These are phyloP conservation scores for Cenchrus fungigraminus DNA, from an alignment of 176 grass and related monocot genomes.

Conservation along the genomic window DNA sequence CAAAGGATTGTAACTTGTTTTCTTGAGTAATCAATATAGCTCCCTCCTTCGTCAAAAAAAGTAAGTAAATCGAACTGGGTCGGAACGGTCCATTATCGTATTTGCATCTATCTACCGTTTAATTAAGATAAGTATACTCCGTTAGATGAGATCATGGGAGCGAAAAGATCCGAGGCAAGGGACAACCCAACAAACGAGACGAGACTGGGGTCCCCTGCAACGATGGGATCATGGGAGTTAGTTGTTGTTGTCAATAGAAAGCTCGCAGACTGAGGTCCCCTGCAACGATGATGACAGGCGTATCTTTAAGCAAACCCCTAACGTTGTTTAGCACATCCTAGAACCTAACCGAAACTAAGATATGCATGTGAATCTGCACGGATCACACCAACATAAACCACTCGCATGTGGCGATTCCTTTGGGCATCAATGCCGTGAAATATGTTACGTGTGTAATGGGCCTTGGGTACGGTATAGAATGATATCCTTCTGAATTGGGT, in stretches of 20 bases:
- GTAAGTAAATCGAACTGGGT: too few species aligned
- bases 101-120: neutral
- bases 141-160: neutral
- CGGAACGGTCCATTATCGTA: neutral
- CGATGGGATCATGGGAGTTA: too few species aligned
- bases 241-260: neutral
- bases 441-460: neutral
- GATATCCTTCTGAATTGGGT: slow-evolving; percentile 33
- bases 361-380: slow-evolving; percentile 10
- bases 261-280: neutral
- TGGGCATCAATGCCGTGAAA: slow-evolving; percentile 16
- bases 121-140: neutral
- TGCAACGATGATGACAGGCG: neutral
- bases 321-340: slow-evolving; percentile 15
- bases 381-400: neutral
- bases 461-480: slow-evolving; percentile 30
- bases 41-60: too few species aligned
- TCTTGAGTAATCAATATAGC: too few species aligned
- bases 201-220: neutral
- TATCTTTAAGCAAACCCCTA: neutral
- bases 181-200: neutral
- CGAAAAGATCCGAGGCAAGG: neutral
- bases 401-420: slow-evolving; percentile 8
- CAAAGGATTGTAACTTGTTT: too few species aligned
- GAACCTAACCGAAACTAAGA: slow-evolving; percentile 7